These are phyloP conservation scores for Coemansia sp. DNA, from an alignment of 192 early-diverging fungal species.

Conservation along the genomic window DNA sequence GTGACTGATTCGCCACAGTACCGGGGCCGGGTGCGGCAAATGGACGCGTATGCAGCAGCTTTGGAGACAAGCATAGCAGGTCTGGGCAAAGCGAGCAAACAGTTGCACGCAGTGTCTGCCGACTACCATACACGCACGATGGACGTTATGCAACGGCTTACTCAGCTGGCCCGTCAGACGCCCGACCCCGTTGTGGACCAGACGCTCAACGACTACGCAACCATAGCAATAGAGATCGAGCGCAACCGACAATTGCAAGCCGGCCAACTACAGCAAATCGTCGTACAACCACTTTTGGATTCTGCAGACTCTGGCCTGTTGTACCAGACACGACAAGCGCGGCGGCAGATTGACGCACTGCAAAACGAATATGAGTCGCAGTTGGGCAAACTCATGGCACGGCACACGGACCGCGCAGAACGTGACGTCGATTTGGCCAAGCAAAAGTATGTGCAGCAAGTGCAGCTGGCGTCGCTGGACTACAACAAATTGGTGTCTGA, in stretches of 20 bases:
- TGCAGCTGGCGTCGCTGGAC: conserved; percentile 63
- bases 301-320: conserved; percentile 62
- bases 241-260: conserved; percentile 43
- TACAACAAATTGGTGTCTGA: conserved; percentile 72
- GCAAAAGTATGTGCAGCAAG: conserved; percentile 61
- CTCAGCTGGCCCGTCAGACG: conserved; percentile 10
- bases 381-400: conserved; percentile 28
- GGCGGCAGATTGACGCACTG: conserved; percentile 17
- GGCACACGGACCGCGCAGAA: conserved; percentile 30
- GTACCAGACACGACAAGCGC: conserved; percentile 6
- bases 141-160: conserved; percentile 21
- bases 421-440: conserved; percentile 60
- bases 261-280: conserved; percentile 65
- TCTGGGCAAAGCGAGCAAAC: conserved; percentile 32
- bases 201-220: conserved; percentile 18
- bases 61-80: conserved; percentile 36
- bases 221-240: conserved; percentile 35
- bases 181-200: conserved; percentile 13
- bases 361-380: conserved; percentile 49
- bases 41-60: conserved; percentile 35
- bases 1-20: conserved; percentile 42
- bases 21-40: conserved; percentile 30
- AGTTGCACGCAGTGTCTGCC: conserved; percentile 18
- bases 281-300: conserved; percentile 65
- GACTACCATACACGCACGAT: conserved; percentile 21